Base-by-base conservation (phyloP, 805 yeast species). In the Candida arabinofermentans region DNA sequence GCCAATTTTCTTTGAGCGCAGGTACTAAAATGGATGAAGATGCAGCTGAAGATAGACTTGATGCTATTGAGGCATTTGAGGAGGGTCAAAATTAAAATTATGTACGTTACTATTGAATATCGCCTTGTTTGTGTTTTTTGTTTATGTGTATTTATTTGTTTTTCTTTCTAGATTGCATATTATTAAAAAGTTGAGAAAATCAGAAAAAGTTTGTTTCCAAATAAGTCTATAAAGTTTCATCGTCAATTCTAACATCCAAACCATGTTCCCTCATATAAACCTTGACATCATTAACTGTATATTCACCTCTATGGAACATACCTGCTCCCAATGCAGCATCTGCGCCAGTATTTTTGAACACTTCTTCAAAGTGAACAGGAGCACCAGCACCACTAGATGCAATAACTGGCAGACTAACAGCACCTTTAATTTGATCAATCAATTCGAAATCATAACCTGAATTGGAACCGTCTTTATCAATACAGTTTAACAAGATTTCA, bases 291-390 rank as follows among this genome's bases (percentile, higher is more conserved):
- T 75, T 73, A 14, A 93, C 97, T 10, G 87, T 81, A 64, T 84
- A 93, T 56, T 91, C 98, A 18, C 86, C 90, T 60, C 99, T 75
- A 69, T 93, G 99, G 72, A 93, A 93, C 83, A 93, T 84, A 34
- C 99, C 99, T 4, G 99, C 99, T 29, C 99, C 99, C 31, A 93
- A 72, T 14, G 99, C 98, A 33, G 99, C 99, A 66, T 93, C 99
- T 1, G 93, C 83, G 5, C 75, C 71, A 13, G 97, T 89, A 34
- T 82, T 71, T 35, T 70, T 72, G 58, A 93, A 93, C 2, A 87
- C 99, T 49, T 93, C 88, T 48, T 78, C 79, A 61, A 93, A 93
- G 66, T 93, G 98, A 37, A 71, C 75, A 1, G 99, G 99, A 18
- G 69, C 77, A 39, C 99, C 99, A 5, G 99, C 99, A 41, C 99